Evolutionary conservation across 441 rosid genomes (phyloP).

Genomic region (Erodium chrysanthum): DNA sequence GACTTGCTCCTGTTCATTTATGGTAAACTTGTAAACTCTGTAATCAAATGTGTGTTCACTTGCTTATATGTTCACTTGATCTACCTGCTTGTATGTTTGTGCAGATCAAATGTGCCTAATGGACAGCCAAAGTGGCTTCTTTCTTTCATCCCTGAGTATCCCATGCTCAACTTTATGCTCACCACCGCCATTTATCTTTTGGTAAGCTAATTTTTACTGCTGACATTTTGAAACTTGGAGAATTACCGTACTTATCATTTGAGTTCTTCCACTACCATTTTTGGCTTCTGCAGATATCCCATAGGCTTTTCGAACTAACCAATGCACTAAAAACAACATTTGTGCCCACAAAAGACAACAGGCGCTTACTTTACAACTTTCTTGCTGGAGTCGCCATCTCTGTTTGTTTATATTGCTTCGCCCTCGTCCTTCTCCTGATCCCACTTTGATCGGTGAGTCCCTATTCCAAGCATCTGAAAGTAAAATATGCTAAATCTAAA

Average conservation of each 20-base stretch:
- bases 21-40: not conserved
- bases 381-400: conserved; percentile 50
- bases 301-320: conserved; percentile 69
- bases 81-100: not conserved
- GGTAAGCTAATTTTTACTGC: conserved; percentile 34
- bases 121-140: conserved; percentile 99
- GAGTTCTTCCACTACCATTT: too few relatives aligned
- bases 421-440: conserved; percentile 71
- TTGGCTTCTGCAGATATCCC: conserved; percentile 53
- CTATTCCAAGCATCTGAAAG: not conserved
- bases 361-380: conserved; percentile 48
- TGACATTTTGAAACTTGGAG: not conserved
- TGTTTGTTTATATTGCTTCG: conserved; percentile 39
- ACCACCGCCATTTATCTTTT: conserved; percentile 76
- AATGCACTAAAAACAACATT: conserved; percentile 58
- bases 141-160: conserved; percentile 83
- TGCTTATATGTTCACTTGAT: too few relatives aligned
- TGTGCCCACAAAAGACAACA: conserved; percentile 66
- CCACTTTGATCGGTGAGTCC: conserved; percentile 29
- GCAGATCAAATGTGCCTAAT: conserved; percentile 70
- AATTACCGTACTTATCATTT: not conserved
- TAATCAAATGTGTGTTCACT: too few relatives aligned
- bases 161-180: conserved; percentile 89
- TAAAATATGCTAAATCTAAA: not conserved
- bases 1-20: conserved; percentile 5